Conservation (phyloP, 306 rosid genomes). For the Psophocarpus tetragonolobus region DNA sequence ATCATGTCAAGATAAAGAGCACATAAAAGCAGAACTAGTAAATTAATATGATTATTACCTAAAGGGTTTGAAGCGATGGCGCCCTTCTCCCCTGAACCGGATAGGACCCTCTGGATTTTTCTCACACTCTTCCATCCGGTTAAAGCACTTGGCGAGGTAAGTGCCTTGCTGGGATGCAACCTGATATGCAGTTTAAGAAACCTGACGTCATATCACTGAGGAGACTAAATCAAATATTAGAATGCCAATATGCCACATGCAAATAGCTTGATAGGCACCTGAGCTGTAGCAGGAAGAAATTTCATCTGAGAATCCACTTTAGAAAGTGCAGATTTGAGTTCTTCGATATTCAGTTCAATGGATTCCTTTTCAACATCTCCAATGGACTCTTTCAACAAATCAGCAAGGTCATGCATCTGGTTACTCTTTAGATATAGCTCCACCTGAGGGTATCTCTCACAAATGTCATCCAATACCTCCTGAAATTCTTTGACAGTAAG, state of each 20-base stretch:
- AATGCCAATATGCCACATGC: not conserved
- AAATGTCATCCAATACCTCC: conserved; percentile 75
- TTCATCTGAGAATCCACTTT: conserved; percentile 96
- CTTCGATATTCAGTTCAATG: conserved; percentile 71
- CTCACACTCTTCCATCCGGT: conserved; percentile 83
- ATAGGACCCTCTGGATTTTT: conserved; percentile 89
- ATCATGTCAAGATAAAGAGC: conserved; percentile 3
- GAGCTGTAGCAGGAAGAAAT: conserved; percentile 92
- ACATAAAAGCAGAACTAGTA: not conserved
- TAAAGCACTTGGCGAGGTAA: conserved; percentile 85
- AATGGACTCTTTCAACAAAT: conserved; percentile 70
- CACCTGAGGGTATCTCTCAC: conserved; percentile 94
- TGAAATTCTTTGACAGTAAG: conserved; percentile 73
- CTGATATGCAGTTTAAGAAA: conserved; percentile 47
- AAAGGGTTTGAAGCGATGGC: conserved; percentile 90
- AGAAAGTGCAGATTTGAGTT: conserved; percentile 72
- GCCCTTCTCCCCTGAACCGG: conserved; percentile 90
- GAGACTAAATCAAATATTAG: not conserved
- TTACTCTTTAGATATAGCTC: conserved; percentile 79
- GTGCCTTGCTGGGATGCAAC: conserved; percentile 95
- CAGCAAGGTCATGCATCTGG: conserved; percentile 62
- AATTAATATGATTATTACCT: conserved; percentile 50
- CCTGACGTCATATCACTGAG: conserved; percentile 11
- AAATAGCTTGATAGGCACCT: conserved; percentile 52
- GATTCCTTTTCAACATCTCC: conserved; percentile 64